Base-by-base conservation (phyloP, 2,329 filamentous ascomycete species). In the Fusarium veterinarium region DNA sequence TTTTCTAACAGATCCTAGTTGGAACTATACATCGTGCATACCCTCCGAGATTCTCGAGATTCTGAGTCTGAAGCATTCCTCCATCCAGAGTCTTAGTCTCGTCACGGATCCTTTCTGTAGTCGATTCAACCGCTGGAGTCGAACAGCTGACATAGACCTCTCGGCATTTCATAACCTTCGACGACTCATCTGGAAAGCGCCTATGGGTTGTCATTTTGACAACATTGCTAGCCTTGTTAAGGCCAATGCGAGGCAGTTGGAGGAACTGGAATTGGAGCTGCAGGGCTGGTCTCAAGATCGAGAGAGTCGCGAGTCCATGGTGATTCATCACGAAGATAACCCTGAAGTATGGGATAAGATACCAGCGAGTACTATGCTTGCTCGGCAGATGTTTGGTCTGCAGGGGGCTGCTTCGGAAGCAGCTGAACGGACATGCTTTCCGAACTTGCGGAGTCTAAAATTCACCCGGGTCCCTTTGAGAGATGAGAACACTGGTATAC, bases 331-430 rank as follows among this genome's bases (percentile, higher is more conserved):
- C 0, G 11, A 5, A 2, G 12, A 45, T 4, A 23, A 14, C 5
- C 19, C 41, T 5, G 62, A 41, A 0, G 31, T n/a, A 3, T 67
- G 55, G 37, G 10, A 67, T 8, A 40, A 35, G 0, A 31, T 28
- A 19, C 13, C 37, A 0, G 55, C 65, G 0, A 67, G 31, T 1
- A 40, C 55, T 2, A 20, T 67, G 25, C 12, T 55, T 4, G 16
- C 37, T 1, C 23, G 63, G 3, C 8, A 44, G 19, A 44, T 49
- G 19, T 62, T 61, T 16, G 55, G 48, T 3, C 23, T 67, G 3
- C 11, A 30, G 6, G 13, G 0, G 8, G 2, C 1, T 2, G 3
- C 3, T 3, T 2, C 30, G 1, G 16, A 25, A 3, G 1, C 19
- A 1, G 1, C 20, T n/a, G 8, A 6, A 8, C 31, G 8, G 2